Evolutionary conservation across 2,329 filamentous ascomycete genomes (phyloP), one percentile per base, ranked within the genome.

Genomic region (Juglanconis sp.): DNA sequence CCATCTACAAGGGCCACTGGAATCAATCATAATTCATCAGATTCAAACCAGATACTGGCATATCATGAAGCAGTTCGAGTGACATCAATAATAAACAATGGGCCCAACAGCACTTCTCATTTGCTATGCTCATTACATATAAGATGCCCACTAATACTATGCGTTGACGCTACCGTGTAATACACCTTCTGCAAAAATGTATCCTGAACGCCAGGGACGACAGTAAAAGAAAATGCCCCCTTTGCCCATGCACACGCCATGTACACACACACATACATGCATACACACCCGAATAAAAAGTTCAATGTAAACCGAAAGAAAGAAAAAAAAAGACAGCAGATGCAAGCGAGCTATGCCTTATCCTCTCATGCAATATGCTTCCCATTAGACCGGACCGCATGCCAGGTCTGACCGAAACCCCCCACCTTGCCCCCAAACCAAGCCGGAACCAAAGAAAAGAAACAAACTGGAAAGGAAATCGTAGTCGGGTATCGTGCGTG

Each of bases 131-230:
- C 55, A 57, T 44, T 52, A 52, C 31, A 31, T 32, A 30, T 38
- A 40, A 32, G n/a, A 56, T 50, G 31, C 51, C 44, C 53, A 40
- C 54, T 52, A 53, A 56, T 38, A 57, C 30, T 31, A 53, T 56
- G 61, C 59, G 61, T 55, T 54, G 58, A 59, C 58, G 55, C 55
- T 58, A 53, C 58, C 58, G 17, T 63, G 40, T 61, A 63, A 47
- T 51, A 24, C 17, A 49, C 5, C 44, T 17, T 48, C 46, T 17
- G 17, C 17, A 34, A 11, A 51, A 57, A 44, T 30, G 42, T 53
- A 52, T 59, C 53, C 54, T 47, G 38, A 57, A 63, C 61, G 54
- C 57, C 57, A 24, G 13, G 31, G 48, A 13, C 52, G n/a, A 38
- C 6, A 24, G 17, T 46, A 48, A n/a, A 38, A 30, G 11, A 24